Conservation (phyloP, 1,284 basidiomycete genomes). For the Moesziomyces sp. region DNA sequence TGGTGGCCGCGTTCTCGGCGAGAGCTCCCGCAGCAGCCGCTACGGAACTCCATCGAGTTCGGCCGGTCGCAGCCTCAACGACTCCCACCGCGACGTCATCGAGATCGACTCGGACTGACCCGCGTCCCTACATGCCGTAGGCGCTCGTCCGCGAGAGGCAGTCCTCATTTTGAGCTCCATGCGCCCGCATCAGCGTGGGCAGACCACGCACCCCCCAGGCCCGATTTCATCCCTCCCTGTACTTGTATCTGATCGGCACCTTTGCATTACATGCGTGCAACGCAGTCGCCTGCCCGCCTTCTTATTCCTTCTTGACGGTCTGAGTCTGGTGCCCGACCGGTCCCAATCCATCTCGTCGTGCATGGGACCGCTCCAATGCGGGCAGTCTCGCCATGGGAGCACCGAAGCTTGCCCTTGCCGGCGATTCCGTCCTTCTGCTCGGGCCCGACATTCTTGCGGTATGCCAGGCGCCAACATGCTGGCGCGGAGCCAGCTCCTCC, state of each 20-base stretch:
- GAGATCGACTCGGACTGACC: conserved; percentile 59
- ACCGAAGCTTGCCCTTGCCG: not conserved
- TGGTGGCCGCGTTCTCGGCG: conserved; percentile 26
- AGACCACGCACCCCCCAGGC: not conserved
- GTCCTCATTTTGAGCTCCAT: not conserved
- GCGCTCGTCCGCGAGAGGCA: not conserved
- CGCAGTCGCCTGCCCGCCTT: not conserved
- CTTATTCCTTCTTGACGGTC: not conserved
- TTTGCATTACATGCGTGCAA: not conserved
- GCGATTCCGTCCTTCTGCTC: not conserved
- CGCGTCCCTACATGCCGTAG: not conserved
- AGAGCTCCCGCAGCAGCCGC: conserved; percentile 41
- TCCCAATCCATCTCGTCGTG: not conserved
- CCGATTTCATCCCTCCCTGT: not conserved
- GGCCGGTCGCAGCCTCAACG: conserved; percentile 29
- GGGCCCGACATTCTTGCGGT: not conserved
- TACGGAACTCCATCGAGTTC: conserved; percentile 34
- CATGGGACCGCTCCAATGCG: not conserved
- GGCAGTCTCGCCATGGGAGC: not conserved
- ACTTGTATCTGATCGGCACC: not conserved
- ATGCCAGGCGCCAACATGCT: not conserved
- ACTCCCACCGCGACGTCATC: conserved; percentile 44
- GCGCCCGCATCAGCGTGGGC: not conserved
- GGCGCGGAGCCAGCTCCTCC: not conserved
- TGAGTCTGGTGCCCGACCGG: not conserved